Evolutionary conservation across 1,284 basidiomycete genomes (phyloP), one percentile per base, ranked within the genome.

Genomic region (Moesziomyces sp.): DNA sequence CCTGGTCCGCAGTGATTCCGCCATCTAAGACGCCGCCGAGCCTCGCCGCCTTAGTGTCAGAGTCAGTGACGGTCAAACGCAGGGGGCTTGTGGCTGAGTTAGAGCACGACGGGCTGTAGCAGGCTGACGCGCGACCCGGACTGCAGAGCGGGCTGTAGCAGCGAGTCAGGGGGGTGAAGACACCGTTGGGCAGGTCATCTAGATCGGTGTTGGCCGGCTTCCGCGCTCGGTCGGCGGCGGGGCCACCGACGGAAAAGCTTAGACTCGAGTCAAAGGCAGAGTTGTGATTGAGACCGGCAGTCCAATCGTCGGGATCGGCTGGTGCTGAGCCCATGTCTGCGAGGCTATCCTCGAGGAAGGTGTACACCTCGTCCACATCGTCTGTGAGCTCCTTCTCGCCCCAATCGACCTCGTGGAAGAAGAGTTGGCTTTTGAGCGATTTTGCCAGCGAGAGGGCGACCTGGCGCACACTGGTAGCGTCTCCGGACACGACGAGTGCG

Each of bases 331-430:
- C 55, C 7, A 48, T 44, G 18, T 67, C 74, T 28, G 66, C 67
- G 9, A 78, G 58, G 30, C 70, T 71, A 77, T 97, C 94, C 69
- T 94, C 93, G 85, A 94, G 87, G 86, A 99, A 97, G 88, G 93
- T 94, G 85, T 94, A 97, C 7, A 98, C 94, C 77, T 97, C 93
- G 77, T 97, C 94, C 3, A 94, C 91, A 5, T 93, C 91, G 80
- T 97, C 96, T 62, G 91, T 90, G 47, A 98, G 85, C 1, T 90
- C 87, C 24, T 90, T 89, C 59, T 91, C 90, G 35, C 93, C 93
- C 93, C 94, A 97, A 84, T 97, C 95, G 8, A 97, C 95, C 83
- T 99, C 96, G 83, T 96, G 93, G 83, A 98, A 94, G 87, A 94
- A 97, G 8, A 97, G 88, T 83, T 96, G 93, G 68, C 89, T 91